Percentiles rank a stretch among this genome's conserved stretches.
Evolutionary conservation across 1,284 basidiomycete genomes (phyloP).

Genomic region (Naganishia albida): DNA sequence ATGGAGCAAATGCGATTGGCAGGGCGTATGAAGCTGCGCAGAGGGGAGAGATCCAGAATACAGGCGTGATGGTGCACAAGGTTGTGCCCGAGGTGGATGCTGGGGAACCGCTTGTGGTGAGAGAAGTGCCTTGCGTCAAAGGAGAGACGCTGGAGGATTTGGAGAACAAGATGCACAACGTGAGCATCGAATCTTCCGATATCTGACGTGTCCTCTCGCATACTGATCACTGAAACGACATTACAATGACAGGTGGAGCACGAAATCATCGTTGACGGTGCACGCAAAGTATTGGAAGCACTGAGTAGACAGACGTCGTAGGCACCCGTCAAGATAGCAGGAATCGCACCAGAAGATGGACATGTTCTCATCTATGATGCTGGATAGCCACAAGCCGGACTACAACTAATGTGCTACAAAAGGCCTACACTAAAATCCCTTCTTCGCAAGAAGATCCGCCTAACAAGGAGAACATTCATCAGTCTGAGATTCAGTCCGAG

Average conservation of each 20-base stretch:
- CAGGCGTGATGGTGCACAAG: slow-evolving; percentile 92
- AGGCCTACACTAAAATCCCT: slow-evolving; percentile 42
- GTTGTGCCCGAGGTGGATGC: slow-evolving; percentile 92
- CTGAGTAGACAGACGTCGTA: slow-evolving; percentile 34
- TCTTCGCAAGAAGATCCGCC: slow-evolving; percentile 52
- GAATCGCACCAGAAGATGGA: neutral
- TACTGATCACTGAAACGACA: neutral
- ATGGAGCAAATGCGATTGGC: slow-evolving; percentile 86
- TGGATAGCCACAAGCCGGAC: neutral
- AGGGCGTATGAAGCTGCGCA: slow-evolving; percentile 87
- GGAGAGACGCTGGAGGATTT: slow-evolving; percentile 75
- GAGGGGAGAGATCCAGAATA: slow-evolving; percentile 70
- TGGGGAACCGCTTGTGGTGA: slow-evolving; percentile 81
- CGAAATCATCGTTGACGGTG: slow-evolving; percentile 84
- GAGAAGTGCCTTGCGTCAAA: slow-evolving; percentile 71
- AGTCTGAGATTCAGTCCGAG: neutral
- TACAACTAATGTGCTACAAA: neutral
- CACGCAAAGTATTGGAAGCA: slow-evolving; percentile 66
- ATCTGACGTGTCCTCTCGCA: neutral
- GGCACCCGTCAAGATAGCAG: neutral
- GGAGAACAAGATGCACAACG: slow-evolving; percentile 73
- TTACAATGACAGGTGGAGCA: slow-evolving; percentile 65
- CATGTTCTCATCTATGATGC: slow-evolving; percentile 11
- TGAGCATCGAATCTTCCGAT: slow-evolving; percentile 34
- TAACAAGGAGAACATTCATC: slow-evolving; percentile 16